Conservation (phyloP, 129 eudicot species). For the Pseudognaphalium luteoalbum region DNA sequence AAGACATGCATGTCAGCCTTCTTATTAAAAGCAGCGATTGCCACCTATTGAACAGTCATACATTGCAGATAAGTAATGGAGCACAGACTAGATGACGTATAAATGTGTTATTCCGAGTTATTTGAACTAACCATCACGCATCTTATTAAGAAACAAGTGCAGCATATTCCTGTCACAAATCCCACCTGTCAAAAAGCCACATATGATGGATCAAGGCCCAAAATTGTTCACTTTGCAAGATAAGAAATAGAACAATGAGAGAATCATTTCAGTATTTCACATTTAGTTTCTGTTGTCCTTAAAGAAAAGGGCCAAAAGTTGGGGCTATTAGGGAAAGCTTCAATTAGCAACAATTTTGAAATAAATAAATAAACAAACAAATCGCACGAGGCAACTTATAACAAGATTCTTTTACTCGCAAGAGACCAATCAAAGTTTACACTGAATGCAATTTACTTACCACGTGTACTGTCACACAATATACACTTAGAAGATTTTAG, state of each 20-base stretch:
- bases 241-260: background rate
- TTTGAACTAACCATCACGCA: constrained; percentile 65
- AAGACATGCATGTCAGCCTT: constrained; percentile 73
- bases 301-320: background rate
- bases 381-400: no score
- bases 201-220: background rate
- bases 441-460: background rate
- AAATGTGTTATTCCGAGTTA: background rate
- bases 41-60: constrained; percentile 40
- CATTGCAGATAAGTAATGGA: background rate
- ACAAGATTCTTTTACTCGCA: background rate
- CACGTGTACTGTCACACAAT: background rate
- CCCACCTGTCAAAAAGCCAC: constrained; percentile 65
- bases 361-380: no score
- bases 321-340: background rate
- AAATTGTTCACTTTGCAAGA: constrained; percentile 10
- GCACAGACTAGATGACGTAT: background rate
- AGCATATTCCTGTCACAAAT: constrained; percentile 77
- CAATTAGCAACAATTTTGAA: background rate
- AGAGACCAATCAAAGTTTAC: background rate
- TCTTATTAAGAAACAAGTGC: constrained; percentile 77
- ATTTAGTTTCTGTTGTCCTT: background rate
- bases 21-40: constrained; percentile 64
- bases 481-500: background rate
- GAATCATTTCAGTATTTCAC: background rate